Conservation (phyloP, 2,329 filamentous ascomycete genomes). For the Alternaria ethzedia region DNA sequence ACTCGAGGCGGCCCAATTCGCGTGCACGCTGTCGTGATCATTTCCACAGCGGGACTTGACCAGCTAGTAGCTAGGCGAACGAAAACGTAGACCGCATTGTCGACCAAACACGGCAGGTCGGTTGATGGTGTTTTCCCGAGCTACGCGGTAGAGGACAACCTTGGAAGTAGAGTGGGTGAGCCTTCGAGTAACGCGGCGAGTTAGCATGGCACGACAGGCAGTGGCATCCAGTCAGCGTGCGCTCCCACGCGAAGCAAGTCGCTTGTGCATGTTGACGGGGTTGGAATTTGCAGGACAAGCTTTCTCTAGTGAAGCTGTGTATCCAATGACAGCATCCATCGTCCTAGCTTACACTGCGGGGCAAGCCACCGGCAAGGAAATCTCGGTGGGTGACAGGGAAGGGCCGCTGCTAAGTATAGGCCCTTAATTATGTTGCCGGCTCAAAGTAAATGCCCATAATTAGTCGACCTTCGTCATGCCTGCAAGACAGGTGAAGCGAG, state of each 20-base stretch:
- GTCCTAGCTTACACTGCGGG: slow-evolving; percentile 26
- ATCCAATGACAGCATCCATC: slow-evolving; percentile 37
- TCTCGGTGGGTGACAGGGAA: slow-evolving; percentile 32
- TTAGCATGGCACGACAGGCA: slow-evolving; percentile 38
- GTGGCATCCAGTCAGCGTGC: slow-evolving; percentile 41
- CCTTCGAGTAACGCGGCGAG: slow-evolving; percentile 38
- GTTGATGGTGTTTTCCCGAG: slow-evolving; percentile 34
- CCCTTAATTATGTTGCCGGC: slow-evolving; percentile 38
- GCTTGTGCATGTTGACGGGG: slow-evolving; percentile 32
- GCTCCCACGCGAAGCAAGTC: slow-evolving; percentile 37
- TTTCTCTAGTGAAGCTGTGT: slow-evolving; percentile 32
- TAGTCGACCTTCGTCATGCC: slow-evolving; percentile 24
- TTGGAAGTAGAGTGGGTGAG: slow-evolving; percentile 11
- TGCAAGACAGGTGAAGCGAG: slow-evolving; percentile 22
- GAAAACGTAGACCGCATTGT: slow-evolving; percentile 30
- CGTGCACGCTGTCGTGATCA: slow-evolving; percentile 36
- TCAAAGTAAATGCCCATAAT: slow-evolving; percentile 40
- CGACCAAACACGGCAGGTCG: slow-evolving; percentile 43
- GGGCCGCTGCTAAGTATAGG: slow-evolving; percentile 38
- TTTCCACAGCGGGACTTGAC: slow-evolving; percentile 39
- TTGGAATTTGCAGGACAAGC: slow-evolving; percentile 47
- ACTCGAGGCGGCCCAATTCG: slow-evolving; percentile 31
- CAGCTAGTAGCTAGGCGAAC: slow-evolving; percentile 30
- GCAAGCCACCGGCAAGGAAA: slow-evolving; percentile 27
- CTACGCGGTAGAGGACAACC: slow-evolving; percentile 18